Evolutionary conservation across 2,329 filamentous ascomycete species (phyloP).

Genomic region (Pezicula rhizophila): DNA sequence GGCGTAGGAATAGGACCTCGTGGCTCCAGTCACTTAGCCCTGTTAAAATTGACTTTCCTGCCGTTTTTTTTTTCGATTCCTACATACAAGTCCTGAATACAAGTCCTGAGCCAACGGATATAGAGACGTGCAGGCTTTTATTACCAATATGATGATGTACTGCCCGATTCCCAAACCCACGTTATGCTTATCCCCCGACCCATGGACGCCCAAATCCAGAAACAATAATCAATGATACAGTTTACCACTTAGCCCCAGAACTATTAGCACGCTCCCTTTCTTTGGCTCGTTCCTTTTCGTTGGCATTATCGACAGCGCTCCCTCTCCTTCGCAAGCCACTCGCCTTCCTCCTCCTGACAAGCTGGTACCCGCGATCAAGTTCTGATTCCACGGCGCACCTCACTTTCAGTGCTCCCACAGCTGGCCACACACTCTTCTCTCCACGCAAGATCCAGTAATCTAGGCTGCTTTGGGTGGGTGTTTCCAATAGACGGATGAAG

Average conservation of each 20-base stretch:
- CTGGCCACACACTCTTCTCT: conserved; percentile 86
- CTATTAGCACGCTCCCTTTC: conserved; percentile 23
- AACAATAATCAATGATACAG: neutral
- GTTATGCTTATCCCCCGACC: neutral
- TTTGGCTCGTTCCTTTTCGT: conserved; percentile 17
- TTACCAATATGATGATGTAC: too few relatives aligned
- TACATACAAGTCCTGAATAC: too few relatives aligned
- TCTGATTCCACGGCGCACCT: conserved; percentile 83
- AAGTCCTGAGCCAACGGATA: too few relatives aligned
- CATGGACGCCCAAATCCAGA: conserved; percentile 1
- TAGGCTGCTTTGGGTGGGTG: conserved; percentile 67
- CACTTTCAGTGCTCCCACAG: conserved; percentile 73
- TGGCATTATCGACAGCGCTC: conserved; percentile 23
- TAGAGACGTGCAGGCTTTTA: too few relatives aligned
- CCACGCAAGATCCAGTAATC: conserved; percentile 82
- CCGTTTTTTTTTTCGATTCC: neutral
- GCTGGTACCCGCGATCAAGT: conserved; percentile 77
- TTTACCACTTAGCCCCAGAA: conserved; percentile 18
- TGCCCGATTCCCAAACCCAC: neutral
- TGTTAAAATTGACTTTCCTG: neutral
- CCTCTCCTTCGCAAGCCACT: conserved; percentile 26
- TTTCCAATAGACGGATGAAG: conserved; percentile 74
- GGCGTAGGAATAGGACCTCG: too few relatives aligned
- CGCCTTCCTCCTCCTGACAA: conserved; percentile 52
- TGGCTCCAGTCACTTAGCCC: neutral